These are phyloP conservation scores for Xylaria multiplex DNA, from an alignment of 2,329 filamentous ascomycete genomes.

Conservation along the genomic window DNA sequence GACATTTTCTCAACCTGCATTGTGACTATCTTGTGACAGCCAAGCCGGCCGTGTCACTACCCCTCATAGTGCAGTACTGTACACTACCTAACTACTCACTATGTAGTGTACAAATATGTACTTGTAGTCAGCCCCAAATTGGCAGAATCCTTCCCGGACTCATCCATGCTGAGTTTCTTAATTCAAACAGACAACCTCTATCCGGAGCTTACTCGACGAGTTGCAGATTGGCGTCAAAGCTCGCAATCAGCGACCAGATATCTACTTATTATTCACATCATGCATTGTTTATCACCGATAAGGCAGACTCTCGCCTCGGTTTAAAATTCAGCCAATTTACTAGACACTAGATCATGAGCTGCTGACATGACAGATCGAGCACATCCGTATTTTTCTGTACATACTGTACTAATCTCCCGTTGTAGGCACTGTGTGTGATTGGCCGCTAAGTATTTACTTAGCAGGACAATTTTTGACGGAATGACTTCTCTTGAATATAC, in stretches of 20 bases:
- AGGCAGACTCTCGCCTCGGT: neutral
- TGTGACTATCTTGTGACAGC: conserved; percentile 35
- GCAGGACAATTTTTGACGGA: neutral
- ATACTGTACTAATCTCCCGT: neutral
- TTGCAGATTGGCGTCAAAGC: neutral
- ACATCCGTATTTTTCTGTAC: neutral
- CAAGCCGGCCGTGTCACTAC: conserved; percentile 22
- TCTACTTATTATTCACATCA: too few relatives aligned
- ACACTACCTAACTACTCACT: too few relatives aligned
- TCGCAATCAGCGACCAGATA: neutral
- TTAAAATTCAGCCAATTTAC: neutral
- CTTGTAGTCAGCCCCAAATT: conserved; percentile 22
- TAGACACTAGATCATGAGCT: neutral
- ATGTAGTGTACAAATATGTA: neutral
- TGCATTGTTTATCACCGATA: too few relatives aligned
- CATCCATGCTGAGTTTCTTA: conserved; percentile 14
- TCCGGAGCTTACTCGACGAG: conserved; percentile 5
- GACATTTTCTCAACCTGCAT: conserved; percentile 29
- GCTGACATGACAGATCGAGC: neutral
- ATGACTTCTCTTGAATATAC: conserved; percentile 1
- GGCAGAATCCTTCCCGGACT: conserved; percentile 23
- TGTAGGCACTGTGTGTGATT: conserved; percentile 8
- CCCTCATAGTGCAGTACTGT: neutral
- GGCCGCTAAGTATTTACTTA: conserved; percentile 8
- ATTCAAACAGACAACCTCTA: conserved; percentile 4